Evolutionary conservation across 768 basidiomycete genomes (phyloP).

Genomic region (Mycena leptocephala): DNA sequence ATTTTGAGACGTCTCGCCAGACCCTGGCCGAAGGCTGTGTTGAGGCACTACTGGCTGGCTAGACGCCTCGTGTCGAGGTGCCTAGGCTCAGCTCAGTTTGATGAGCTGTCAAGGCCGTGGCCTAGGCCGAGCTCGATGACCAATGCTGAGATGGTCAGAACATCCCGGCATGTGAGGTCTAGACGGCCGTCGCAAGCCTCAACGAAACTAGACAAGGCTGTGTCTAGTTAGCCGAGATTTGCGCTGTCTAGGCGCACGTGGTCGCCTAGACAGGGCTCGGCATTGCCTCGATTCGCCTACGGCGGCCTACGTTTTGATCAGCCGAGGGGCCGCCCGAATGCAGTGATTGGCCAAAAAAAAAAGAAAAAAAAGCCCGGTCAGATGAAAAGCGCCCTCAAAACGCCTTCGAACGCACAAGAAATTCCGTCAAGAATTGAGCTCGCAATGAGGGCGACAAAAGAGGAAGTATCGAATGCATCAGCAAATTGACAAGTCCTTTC

Average conservation of each 20-base stretch:
- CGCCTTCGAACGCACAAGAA: too few species aligned
- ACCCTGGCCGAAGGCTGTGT: neutral
- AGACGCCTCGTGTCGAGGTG: neutral
- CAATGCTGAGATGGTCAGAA: neutral
- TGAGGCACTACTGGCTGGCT: neutral
- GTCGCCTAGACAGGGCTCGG: neutral
- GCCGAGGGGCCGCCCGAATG: neutral
- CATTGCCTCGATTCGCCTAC: neutral
- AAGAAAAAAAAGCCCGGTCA: too few species aligned
- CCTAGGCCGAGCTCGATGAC: neutral
- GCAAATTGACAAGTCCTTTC: too few species aligned
- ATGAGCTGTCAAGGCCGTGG: neutral
- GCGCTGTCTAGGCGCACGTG: neutral
- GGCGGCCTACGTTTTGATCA: neutral
- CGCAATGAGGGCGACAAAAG: too few species aligned
- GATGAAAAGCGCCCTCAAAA: too few species aligned
- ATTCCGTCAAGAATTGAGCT: too few species aligned
- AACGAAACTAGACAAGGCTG: too few species aligned
- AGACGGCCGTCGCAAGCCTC: neutral
- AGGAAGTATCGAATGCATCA: too few species aligned
- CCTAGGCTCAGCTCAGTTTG: neutral
- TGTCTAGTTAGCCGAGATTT: neutral
- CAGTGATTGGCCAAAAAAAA: too few species aligned
- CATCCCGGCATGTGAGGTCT: neutral
- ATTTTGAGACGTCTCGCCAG: too few species aligned